phyloP scores from a whole-genome alignment of 106 monocot species.

The Phalaenopsis aphrodite region DNA sequence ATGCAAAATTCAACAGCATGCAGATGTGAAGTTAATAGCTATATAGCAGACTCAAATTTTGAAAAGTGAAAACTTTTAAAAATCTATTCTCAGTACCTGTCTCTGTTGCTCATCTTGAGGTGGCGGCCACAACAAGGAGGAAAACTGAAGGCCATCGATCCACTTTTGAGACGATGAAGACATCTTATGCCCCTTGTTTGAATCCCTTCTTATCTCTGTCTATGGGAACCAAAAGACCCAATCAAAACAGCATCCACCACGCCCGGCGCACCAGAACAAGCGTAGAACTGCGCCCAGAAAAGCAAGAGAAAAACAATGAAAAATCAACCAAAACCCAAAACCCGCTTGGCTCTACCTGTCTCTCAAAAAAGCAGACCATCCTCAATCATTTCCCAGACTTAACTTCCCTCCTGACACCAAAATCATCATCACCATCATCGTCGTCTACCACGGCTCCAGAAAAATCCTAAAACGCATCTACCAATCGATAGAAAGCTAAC shows the following conservation, averaged over 20 bases:
- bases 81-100: slow-evolving; percentile 32
- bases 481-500: background rate
- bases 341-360: background rate
- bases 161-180: slow-evolving; percentile 53
- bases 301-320: background rate
- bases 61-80: too few species aligned
- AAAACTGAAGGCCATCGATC: slow-evolving; percentile 84
- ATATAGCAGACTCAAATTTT: too few species aligned
- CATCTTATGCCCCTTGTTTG: background rate
- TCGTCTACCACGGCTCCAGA: background rate
- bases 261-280: background rate
- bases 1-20: too few species aligned
- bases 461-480: background rate
- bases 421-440: background rate
- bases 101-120: slow-evolving; percentile 80
- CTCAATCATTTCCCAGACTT: background rate
- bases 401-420: background rate
- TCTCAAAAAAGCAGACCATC: background rate
- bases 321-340: background rate
- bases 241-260: background rate
- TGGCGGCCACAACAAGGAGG: slow-evolving; percentile 73
- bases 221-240: background rate
- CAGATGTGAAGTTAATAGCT: too few species aligned
- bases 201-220: background rate
- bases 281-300: background rate